Evolutionary conservation across 257 asterid species (phyloP), one percentile per base, ranked within the genome.

Genomic region (Sherardia arvensis): DNA sequence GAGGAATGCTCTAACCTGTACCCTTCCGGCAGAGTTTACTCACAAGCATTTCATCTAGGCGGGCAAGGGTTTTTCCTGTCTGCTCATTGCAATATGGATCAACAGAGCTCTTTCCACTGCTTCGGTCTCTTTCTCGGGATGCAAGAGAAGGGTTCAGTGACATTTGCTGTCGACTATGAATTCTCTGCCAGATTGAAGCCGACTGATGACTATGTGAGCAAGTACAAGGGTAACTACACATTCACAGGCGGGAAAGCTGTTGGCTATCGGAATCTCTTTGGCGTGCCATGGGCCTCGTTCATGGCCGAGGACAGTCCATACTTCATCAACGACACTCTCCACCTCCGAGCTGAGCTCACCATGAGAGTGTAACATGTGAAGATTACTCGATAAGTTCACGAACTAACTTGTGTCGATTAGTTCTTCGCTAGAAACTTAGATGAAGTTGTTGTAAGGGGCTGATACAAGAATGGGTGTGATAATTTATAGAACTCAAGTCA

Each of bases 21-120:
- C 74, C 95, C 98, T 14, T 78, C 96, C 4, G 98, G 96, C 15
- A 67, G 94, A 47, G 87, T 90, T 5, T 90, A 90, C 72, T 90
- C 97, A 26, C 97, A 87, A 68, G 97, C 97, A 22, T 90, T 90
- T 74, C 97, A 90, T 69, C 73, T 90, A 54, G 97, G 97, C 2
- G 97, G 97, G 47, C 97, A 87, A 71, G 96, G 97, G 15, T 90
- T 90, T 77, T 87, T 90, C 70, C 80, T 90, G 30, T 90, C 97
- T 0, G 97, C 95, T 15, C 97, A 87, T 66, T 90, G 97, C 82
- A 90, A 90, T 80, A 82, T 87, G 96, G 97, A 90, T 71, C 97
- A 90, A 74, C 96, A 88, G 65, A 83, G 90, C 78, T 76, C 90
- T 64, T 85, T 78, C 65, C 94, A 90, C 38, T 90, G 97, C 66